phyloP scores from a whole-genome alignment of 441 rosid species.

The Eruca vesicaria region DNA sequence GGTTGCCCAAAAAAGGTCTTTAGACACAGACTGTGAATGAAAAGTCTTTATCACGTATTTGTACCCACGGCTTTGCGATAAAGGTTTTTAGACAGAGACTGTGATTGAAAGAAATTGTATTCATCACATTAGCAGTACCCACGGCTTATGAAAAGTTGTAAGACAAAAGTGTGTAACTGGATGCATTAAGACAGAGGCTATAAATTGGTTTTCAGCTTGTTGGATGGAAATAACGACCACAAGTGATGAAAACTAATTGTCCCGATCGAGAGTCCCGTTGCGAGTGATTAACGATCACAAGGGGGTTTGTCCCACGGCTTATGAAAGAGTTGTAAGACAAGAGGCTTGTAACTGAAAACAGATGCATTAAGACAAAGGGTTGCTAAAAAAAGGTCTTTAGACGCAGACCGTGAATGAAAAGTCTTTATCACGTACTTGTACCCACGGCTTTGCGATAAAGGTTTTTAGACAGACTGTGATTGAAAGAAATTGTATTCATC shows the following conservation, averaged over 20 bases:
- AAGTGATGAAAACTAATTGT: no score
- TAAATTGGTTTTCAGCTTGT: no score
- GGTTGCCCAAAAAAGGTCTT: background rate
- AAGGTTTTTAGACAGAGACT: background rate
- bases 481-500: background rate
- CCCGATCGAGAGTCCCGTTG: no score
- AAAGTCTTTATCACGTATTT: background rate
- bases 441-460: background rate
- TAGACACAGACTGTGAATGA: background rate
- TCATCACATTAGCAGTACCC: background rate
- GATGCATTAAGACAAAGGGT: no score
- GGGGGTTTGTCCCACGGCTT: no score
- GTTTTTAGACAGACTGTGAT: background rate
- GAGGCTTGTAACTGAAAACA: no score
- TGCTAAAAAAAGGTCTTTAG: background rate
- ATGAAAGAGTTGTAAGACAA: no score
- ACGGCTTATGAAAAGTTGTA: no score
- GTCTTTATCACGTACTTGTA: background rate
- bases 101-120: background rate
- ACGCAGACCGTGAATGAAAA: background rate
- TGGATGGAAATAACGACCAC: no score
- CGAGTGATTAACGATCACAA: no score
- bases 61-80: background rate
- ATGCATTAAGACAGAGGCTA: no score
- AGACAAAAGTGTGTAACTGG: no score